These are phyloP conservation scores for Berkeleyomyces rouxiae DNA, from an alignment of 2,329 filamentous ascomycete species.

Conservation along the genomic window DNA sequence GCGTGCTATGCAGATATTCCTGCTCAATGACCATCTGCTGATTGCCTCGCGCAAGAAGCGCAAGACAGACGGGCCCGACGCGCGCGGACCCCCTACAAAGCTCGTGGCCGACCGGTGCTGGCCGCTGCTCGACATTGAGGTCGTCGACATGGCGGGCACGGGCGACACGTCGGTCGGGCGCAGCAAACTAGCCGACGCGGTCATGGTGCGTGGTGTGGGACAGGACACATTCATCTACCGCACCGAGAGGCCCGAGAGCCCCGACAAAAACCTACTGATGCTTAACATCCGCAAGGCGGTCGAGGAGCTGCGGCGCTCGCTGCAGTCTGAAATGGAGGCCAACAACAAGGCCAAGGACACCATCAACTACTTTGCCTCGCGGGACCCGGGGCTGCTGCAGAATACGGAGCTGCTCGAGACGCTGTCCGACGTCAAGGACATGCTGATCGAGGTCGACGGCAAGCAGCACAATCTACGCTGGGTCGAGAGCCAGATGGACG, in stretches of 20 bases:
- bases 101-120: slow-evolving; percentile 89
- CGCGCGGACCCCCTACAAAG: slow-evolving; percentile 46
- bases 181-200: slow-evolving; percentile 62
- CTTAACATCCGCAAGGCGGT: slow-evolving; percentile 85
- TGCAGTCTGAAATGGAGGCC: slow-evolving; percentile 75
- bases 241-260: slow-evolving; percentile 63
- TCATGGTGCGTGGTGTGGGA: slow-evolving; percentile 75
- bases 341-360: slow-evolving; percentile 71
- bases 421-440: slow-evolving; percentile 62
- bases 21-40: slow-evolving; percentile 87
- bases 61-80: slow-evolving; percentile 49
- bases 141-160: slow-evolving; percentile 67
- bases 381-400: slow-evolving; percentile 59
- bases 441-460: slow-evolving; percentile 89
- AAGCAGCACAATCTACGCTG: slow-evolving; percentile 91
- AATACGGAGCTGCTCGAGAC: slow-evolving; percentile 68
- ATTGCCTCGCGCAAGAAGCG: slow-evolving; percentile 88
- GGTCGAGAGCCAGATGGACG: slow-evolving; percentile 90
- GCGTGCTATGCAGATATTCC: slow-evolving; percentile 74
- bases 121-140: slow-evolving; percentile 80
- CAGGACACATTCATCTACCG: slow-evolving; percentile 90
- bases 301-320: slow-evolving; percentile 73
- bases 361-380: slow-evolving; percentile 69
- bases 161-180: slow-evolving; percentile 35
- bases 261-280: slow-evolving; percentile 65